A percentile compares a stretch with the other conserved stretches of the same genome.
These are phyloP conservation scores for Chenopodium suecicum DNA, from an alignment of 148 eudicot genomes.

Conservation along the genomic window DNA sequence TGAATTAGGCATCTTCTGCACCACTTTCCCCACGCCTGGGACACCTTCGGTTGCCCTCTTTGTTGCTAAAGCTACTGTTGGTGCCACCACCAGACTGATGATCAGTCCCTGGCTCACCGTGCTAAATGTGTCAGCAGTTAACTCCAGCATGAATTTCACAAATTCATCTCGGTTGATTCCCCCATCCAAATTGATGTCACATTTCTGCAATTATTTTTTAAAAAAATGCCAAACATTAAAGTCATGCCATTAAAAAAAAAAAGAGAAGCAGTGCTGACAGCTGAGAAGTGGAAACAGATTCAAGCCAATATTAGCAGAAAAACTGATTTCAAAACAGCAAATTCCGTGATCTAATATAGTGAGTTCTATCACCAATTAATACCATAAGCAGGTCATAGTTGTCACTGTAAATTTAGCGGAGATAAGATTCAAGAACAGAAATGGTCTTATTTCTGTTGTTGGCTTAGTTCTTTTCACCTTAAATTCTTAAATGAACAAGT, in stretches of 20 bases:
- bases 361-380: neutral
- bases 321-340: neutral
- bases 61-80: constrained; percentile 73
- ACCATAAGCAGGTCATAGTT: neutral
- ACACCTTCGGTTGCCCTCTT: constrained; percentile 81
- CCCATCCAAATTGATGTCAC: constrained; percentile 67
- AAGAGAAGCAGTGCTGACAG: neutral
- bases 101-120: constrained; percentile 77
- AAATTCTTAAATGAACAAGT: neutral
- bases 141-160: constrained; percentile 45
- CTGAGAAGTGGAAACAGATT: neutral
- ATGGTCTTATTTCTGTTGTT: neutral
- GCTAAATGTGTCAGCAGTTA: constrained; percentile 56
- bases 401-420: neutral
- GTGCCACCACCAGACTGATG: constrained; percentile 69
- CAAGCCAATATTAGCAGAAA: neutral
- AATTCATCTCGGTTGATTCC: constrained; percentile 76
- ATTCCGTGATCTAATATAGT: too few species aligned
- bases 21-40: constrained; percentile 74
- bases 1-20: constrained; percentile 81
- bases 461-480: neutral
- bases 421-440: neutral
- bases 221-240: neutral
- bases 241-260: neutral
- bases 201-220: constrained; percentile 40